These are phyloP conservation scores for Fusarium sublunatum DNA, from an alignment of 2,329 filamentous ascomycete species.

Conservation along the genomic window DNA sequence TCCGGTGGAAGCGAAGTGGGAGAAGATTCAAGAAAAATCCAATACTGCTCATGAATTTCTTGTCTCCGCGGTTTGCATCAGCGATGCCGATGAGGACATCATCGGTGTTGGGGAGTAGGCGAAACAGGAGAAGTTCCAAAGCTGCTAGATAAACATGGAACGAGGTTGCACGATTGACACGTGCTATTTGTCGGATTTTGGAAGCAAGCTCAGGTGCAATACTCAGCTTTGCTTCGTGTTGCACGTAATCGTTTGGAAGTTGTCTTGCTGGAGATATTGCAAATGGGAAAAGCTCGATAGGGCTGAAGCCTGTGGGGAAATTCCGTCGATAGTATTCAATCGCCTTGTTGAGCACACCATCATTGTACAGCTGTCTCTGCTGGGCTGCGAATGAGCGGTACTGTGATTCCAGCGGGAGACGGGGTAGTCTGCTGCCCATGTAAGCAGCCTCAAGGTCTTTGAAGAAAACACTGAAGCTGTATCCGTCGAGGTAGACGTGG, in stretches of 20 bases:
- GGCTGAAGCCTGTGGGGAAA: not conserved
- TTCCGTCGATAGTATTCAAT: not conserved
- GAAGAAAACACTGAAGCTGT: constrained; percentile 5
- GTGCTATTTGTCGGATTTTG: not conserved
- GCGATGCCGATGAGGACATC: constrained; percentile 15
- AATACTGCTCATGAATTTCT: not conserved
- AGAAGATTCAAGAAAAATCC: constrained; percentile 20
- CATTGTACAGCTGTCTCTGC: not conserved
- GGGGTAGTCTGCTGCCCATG: not conserved
- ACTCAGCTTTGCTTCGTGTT: too few relatives aligned
- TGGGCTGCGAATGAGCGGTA: not conserved
- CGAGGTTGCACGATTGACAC: not conserved
- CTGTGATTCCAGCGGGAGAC: not conserved
- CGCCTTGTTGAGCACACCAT: not conserved
- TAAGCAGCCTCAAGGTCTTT: constrained; percentile 6
- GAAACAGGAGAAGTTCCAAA: not conserved
- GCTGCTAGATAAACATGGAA: constrained; percentile 7
- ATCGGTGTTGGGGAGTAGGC: not conserved
- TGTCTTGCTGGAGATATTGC: not conserved
- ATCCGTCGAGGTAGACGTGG: constrained; percentile 14
- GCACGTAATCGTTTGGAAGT: too few relatives aligned
- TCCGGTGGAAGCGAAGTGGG: not conserved
- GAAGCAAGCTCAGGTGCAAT: too few relatives aligned
- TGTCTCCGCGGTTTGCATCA: not conserved
- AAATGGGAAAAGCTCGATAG: not conserved